Evolutionary conservation across 2,329 filamentous ascomycete genomes (phyloP).

Genomic region (Pseudogymnoascus sp.): DNA sequence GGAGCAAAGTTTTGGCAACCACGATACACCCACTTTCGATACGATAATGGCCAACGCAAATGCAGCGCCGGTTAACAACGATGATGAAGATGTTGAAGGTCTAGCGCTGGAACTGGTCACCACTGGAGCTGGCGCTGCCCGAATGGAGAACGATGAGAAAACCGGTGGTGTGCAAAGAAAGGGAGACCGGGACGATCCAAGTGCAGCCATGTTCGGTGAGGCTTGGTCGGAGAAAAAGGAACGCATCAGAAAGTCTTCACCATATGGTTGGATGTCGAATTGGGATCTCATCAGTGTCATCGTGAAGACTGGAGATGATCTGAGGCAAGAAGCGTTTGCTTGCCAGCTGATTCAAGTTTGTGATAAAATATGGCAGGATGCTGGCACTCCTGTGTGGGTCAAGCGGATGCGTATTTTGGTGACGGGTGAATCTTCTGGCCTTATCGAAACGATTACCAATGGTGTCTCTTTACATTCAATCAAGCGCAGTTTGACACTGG

Average conservation of each 20-base stretch:
- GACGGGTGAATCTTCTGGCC: conserved; percentile 74
- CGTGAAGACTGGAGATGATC: conserved; percentile 77
- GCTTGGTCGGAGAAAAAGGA: conserved; percentile 81
- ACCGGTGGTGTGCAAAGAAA: conserved; percentile 76
- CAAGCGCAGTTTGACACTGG: conserved; percentile 73
- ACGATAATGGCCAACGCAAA: conserved; percentile 71
- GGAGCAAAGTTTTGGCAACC: conserved; percentile 74
- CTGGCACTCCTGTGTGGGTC: conserved; percentile 73
- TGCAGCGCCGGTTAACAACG: conserved; percentile 43
- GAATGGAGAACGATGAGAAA: conserved; percentile 87
- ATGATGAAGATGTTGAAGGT: conserved; percentile 48
- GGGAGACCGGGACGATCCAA: conserved; percentile 78
- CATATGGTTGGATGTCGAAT: conserved; percentile 84
- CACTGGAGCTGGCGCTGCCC: conserved; percentile 66
- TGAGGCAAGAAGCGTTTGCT: conserved; percentile 79
- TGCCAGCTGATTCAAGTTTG: conserved; percentile 79
- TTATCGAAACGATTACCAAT: conserved; percentile 84
- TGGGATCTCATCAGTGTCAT: conserved; percentile 86
- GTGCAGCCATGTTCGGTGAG: conserved; percentile 79
- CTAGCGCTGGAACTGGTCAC: conserved; percentile 44
- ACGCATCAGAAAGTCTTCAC: conserved; percentile 74
- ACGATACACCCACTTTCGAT: conserved; percentile 71
- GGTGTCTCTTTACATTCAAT: conserved; percentile 82
- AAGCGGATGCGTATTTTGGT: conserved; percentile 83
- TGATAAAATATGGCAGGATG: conserved; percentile 74